Percentiles rank a stretch among this genome's conserved stretches.
These are phyloP conservation scores for Fusarium sp. DNA, from an alignment of 2,329 filamentous ascomycete genomes.

Conservation along the genomic window DNA sequence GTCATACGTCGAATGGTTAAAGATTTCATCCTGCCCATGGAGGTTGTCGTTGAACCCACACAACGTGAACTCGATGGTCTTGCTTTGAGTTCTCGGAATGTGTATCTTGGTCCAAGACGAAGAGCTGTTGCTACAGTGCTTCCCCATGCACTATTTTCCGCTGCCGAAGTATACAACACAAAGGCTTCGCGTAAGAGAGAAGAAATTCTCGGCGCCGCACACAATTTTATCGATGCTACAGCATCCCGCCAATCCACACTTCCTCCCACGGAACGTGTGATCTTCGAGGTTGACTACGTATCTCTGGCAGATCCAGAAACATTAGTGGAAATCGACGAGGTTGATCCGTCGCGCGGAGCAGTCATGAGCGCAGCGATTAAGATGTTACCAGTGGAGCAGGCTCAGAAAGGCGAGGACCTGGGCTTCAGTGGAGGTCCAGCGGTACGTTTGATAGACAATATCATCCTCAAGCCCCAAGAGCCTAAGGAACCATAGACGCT, in stretches of 20 bases:
- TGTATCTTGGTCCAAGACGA: conserved; percentile 84
- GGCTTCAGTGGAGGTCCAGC: conserved; percentile 76
- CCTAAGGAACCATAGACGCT: conserved; percentile 13
- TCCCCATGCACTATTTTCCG: conserved; percentile 72
- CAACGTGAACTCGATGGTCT: conserved; percentile 82
- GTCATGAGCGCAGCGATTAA: conserved; percentile 91
- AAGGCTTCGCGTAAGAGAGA: conserved; percentile 63
- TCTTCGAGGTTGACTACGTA: conserved; percentile 90
- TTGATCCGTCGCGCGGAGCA: conserved; percentile 77
- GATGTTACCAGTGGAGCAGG: conserved; percentile 82
- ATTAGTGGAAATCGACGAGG: conserved; percentile 77
- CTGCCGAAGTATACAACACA: conserved; percentile 71
- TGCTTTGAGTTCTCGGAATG: conserved; percentile 91
- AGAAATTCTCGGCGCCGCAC: conserved; percentile 77
- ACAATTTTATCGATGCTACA: conserved; percentile 63
- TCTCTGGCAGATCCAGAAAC: conserved; percentile 87
- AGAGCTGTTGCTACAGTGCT: conserved; percentile 78
- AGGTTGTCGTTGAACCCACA: conserved; percentile 79
- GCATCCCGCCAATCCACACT: conserved; percentile 70
- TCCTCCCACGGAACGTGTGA: conserved; percentile 67
- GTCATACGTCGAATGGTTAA: conserved; percentile 86
- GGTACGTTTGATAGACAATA: conserved; percentile 94
- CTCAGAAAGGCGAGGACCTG: conserved; percentile 75
- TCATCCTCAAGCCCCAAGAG: conserved; percentile 68
- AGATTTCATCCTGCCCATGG: conserved; percentile 83